Evolutionary conservation across 106 monocot genomes (phyloP), one percentile per base, ranked within the genome.

Genomic region (Acanthochlamys bracteata): DNA sequence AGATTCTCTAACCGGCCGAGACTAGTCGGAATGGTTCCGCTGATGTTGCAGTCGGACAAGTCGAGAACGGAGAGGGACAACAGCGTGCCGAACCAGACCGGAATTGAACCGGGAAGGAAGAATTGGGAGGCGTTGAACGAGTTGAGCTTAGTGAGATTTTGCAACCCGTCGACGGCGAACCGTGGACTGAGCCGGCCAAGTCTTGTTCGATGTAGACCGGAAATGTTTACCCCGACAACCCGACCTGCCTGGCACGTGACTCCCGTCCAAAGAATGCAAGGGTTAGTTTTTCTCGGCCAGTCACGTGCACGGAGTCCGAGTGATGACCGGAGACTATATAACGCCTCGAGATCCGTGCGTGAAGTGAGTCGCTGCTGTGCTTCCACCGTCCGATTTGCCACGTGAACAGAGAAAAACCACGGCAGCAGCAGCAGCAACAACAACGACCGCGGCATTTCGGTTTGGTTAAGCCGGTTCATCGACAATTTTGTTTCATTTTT

Each of bases 111-210:
- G 26, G 88, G 88, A 49, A 93, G 84, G 26, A 70, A 0, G 67
- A 93, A 93, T 0, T 79, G 79, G 56, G 87, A 58, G 59, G 90
- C 71, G 69, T 84, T 85, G 74, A 95, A 87, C 55, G 73, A 27
- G 25, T 26, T 45, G 66, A 95, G 76, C 11, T 47, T 42, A 39
- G 79, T 72, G 20, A 95, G 84, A 66, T 90, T 90, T 25, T 60
- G 79, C 49, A 90, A 45, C 33, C 87, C 87, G 58, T 90, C 90
- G 58, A 90, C 95, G 41, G 81, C 81, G 72, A 95, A 95, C 14
- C 25, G 65, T 10, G 95, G 84, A 42, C 55, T 60, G 12, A 46
- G 71, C 7, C 82, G 75, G 54, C 87, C 95, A 16, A 80, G 77
- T 27, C 95, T 78, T 51, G 95, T 95, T 11, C 95, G 86, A 7